Evolutionary conservation across 257 asterid genomes (phyloP), one percentile per base, ranked within the genome.

Genomic region (Primulina tabacum): DNA sequence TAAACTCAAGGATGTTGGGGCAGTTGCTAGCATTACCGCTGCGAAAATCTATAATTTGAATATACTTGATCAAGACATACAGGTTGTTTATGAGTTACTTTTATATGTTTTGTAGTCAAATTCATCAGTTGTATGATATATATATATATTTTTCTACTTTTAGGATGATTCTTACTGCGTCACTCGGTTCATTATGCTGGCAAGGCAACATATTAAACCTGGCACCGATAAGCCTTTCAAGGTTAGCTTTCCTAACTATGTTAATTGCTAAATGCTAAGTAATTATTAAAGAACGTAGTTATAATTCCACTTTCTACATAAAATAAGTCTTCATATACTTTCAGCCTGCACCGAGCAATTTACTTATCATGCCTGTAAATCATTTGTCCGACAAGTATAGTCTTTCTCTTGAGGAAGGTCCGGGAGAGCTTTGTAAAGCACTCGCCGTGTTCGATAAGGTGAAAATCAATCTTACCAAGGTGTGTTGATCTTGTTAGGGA

Each of bases 381-480:
- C 50, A 62, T 83, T 32, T 71, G 69, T 50, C 87, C 92, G 98
- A 89, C 99, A 43, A 94, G 99, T 84, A 86, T 94, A 79, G 99
- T 94, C 65, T 94, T 94, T 94, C 99, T 50, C 96, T 94, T 18
- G 99, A 94, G 80, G 98, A 94, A 85, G 98, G 99, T 73, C 98
- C 98, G 40, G 99, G 99, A 74, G 83, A 82, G 81, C 97, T 94
- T 82, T 89, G 92, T 77, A 92, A 94, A 80, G 99, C 96, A 72
- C 97, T 94, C 70, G 96, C 93, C 67, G 98, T 88, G 66, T 94
- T 94, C 81, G 95, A 98, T 14, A 79, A 87, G 92, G 87, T 95
- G 85, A 85, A 77, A 79, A 82, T 91, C 77, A 94, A 92, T 82
- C 98, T 92, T 72, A 92, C 98, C 38, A 94, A 94, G 94, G 99